Percentiles rank a stretch among this genome's conserved stretches.
These are phyloP conservation scores for Ganoderma leucocontextum DNA, from an alignment of 1,284 basidiomycete species.

Conservation along the genomic window DNA sequence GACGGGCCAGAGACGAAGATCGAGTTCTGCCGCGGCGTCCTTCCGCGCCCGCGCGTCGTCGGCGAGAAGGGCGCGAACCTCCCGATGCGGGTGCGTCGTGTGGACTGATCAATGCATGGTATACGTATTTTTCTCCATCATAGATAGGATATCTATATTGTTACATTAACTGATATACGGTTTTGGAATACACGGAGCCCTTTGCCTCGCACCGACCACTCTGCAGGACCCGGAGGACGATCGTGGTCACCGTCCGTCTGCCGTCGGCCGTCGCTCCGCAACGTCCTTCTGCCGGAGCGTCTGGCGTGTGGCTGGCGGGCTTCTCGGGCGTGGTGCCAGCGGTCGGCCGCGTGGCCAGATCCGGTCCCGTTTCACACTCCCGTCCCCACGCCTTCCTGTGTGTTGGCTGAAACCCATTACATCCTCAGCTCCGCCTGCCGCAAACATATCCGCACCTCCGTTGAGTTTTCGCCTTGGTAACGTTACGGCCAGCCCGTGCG, in stretches of 20 bases:
- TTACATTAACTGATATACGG: background rate
- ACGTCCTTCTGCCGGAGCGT: background rate
- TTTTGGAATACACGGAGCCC: too few relatives aligned
- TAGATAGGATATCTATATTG: background rate
- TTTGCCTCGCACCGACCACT: too few relatives aligned
- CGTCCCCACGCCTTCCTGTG: too few relatives aligned
- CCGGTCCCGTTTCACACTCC: too few relatives aligned
- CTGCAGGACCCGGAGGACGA: too few relatives aligned
- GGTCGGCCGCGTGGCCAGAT: background rate
- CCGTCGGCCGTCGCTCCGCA: background rate
- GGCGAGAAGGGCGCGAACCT: constrained; percentile 52
- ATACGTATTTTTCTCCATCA: background rate
- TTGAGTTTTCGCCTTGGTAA: too few relatives aligned
- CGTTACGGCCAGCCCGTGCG: too few relatives aligned
- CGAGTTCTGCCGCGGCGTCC: constrained; percentile 43
- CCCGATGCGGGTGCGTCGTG: constrained; percentile 49
- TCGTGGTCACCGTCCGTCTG: too few relatives aligned
- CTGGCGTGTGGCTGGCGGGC: background rate
- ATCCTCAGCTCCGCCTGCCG: too few relatives aligned
- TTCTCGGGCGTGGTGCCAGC: background rate
- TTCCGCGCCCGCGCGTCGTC: constrained; percentile 53
- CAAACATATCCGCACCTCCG: too few relatives aligned
- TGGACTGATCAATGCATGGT: constrained; percentile 27
- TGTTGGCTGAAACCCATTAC: too few relatives aligned
- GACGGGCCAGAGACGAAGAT: constrained; percentile 50